These are phyloP conservation scores for Asterophora lycoperdoides DNA, from an alignment of 768 basidiomycete species.

Conservation along the genomic window DNA sequence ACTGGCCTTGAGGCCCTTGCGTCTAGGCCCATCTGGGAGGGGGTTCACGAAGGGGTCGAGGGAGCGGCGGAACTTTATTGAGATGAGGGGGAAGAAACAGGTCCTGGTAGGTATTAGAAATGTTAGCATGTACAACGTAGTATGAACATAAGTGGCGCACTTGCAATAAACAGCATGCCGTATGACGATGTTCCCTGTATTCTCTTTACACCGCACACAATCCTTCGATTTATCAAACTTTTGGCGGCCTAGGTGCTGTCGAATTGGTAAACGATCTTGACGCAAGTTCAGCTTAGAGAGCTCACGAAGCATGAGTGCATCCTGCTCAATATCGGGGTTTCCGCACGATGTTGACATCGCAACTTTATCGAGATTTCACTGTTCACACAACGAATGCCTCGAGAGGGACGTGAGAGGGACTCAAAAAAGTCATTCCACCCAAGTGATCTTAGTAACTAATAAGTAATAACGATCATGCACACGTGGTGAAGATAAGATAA, in stretches of 20 bases:
- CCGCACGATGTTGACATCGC: constrained; percentile 48
- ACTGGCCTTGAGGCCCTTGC: constrained; percentile 57
- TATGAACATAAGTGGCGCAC: constrained; percentile 33
- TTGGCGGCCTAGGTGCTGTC: constrained; percentile 43
- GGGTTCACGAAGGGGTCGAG: constrained; percentile 64
- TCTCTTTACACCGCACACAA: constrained; percentile 74
- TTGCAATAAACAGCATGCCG: constrained; percentile 85
- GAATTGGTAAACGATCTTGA: constrained; percentile 4
- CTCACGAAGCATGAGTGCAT: constrained; percentile 68
- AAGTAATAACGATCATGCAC: not conserved
- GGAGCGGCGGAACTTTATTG: constrained; percentile 57
- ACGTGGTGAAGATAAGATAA: not conserved
- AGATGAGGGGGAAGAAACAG: constrained; percentile 63
- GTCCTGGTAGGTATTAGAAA: constrained; percentile 33
- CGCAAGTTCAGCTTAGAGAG: not conserved
- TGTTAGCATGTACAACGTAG: not conserved
- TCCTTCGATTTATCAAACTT: constrained; percentile 63
- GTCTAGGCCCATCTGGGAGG: constrained; percentile 49
- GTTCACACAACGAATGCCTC: too few relatives aligned
- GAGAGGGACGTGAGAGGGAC: not conserved
- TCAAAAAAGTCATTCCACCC: too few relatives aligned
- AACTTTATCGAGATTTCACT: not conserved
- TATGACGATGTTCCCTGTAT: constrained; percentile 63
- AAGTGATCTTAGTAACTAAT: too few relatives aligned
- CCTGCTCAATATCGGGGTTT: constrained; percentile 54